Evolutionary conservation across 495 filamentous ascomycete species (phyloP), one percentile per base, ranked within the genome.

Genomic region (Clohesyomyces aquaticus): DNA sequence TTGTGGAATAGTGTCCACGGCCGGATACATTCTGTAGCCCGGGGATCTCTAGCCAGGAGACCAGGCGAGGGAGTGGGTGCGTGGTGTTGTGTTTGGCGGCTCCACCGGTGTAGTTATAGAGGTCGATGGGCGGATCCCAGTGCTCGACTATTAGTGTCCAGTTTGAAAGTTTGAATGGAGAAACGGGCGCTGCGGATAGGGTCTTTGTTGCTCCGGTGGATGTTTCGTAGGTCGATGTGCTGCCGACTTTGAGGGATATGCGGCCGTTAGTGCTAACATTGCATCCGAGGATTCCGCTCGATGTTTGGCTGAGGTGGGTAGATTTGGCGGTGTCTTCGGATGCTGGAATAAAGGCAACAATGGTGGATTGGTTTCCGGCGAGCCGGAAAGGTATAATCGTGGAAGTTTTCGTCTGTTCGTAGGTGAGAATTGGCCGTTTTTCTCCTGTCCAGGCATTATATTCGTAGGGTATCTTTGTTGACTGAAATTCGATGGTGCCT

Each of bases 1-100:
- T 69, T 1, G 67, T 71, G 0, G 76, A 72, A 70, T 86, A 88
- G 25, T 89, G 79, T 0, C 80, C 83, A 2, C 81, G 76, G 0
- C 85, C 86, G 59, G 87, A 88, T 8, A 87, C 75, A 63, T 90
- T 89, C 59, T 78, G 82, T 1, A 83, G 73, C 65, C 80, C 78
- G 23, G 87, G 84, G 18, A 90, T 77, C 3, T 74, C 49, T 0
- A 65, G 69, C 79, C 79, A 81, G 0, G 79, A 73, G 3, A 75
- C 29, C 0, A 80, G 70, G 2, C 60, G 53, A 16, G 59, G 9
- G 9, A 78, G 59, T 0, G 69, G 63, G 52, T 75, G 70, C 11
- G 75, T 72, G 12, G 71, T 73, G 54, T 75, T 78, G 41, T 65
- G 71, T 32, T 73, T 75, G 2, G 22, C 10, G 3, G 73, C 64